A percentile compares a stretch with the other conserved stretches of the same genome.
These are phyloP conservation scores for Lactarius tabidus DNA, from an alignment of 768 basidiomycete genomes.

Conservation along the genomic window DNA sequence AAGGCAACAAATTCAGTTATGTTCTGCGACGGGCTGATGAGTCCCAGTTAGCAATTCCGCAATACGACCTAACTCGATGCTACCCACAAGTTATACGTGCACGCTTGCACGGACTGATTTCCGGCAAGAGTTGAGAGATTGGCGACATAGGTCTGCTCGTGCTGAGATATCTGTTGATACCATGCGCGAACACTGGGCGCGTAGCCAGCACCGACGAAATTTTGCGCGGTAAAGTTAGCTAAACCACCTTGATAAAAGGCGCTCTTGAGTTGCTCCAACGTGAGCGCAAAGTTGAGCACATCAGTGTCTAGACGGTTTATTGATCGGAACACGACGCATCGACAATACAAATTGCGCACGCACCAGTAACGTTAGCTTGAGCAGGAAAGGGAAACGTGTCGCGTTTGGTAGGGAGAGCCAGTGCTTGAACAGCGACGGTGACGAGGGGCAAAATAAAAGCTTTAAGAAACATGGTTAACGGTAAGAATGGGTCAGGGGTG, in stretches of 20 bases:
- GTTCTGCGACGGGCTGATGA: slow-evolving; percentile 41
- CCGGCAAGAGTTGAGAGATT: slow-evolving; percentile 47
- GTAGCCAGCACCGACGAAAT: slow-evolving; percentile 47
- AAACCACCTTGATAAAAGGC: slow-evolving; percentile 45
- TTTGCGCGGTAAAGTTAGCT: slow-evolving; percentile 41
- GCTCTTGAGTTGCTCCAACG: slow-evolving; percentile 46
- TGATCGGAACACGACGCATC: background rate
- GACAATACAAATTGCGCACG: background rate
- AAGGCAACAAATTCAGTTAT: slow-evolving; percentile 42
- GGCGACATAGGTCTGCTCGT: slow-evolving; percentile 54
- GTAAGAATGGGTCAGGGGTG: background rate
- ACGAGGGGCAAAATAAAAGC: background rate
- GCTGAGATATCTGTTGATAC: slow-evolving; percentile 48
- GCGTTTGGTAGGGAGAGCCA: background rate
- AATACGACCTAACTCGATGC: background rate
- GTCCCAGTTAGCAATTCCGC: background rate
- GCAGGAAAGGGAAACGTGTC: background rate
- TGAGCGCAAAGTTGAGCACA: slow-evolving; percentile 46
- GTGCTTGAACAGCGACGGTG: background rate
- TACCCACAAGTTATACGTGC: slow-evolving; percentile 58
- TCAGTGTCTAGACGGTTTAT: slow-evolving; percentile 22
- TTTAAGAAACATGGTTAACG: background rate
- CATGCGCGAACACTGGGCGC: slow-evolving; percentile 46
- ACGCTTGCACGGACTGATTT: slow-evolving; percentile 44
- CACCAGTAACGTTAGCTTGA: background rate